These are phyloP conservation scores for Paecilomyces niveus DNA, from an alignment of 2,329 filamentous ascomycete species.

Conservation along the genomic window DNA sequence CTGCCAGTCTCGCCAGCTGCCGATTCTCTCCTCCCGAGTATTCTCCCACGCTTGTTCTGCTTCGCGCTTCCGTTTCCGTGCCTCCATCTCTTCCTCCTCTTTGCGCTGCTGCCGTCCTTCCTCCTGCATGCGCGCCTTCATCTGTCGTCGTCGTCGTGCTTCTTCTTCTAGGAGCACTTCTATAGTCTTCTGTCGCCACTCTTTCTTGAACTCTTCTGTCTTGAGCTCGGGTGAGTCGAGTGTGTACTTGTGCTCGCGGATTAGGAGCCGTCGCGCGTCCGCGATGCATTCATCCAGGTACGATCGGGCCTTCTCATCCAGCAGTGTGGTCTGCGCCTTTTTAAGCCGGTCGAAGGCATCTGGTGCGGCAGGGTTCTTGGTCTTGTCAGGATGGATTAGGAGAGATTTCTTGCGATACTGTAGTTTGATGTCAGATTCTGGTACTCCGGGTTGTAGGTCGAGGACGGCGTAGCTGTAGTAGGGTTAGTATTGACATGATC, in stretches of 20 bases:
- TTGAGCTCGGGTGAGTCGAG: slow-evolving; percentile 76
- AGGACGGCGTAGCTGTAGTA: slow-evolving; percentile 73
- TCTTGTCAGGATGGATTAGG: slow-evolving; percentile 97
- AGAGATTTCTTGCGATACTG: slow-evolving; percentile 97
- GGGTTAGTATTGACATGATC: background rate
- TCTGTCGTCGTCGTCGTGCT: slow-evolving; percentile 2
- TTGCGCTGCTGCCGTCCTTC: slow-evolving; percentile 1
- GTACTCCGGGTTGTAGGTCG: slow-evolving; percentile 88
- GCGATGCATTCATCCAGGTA: slow-evolving; percentile 90
- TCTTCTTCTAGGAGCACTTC: background rate
- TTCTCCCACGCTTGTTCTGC: slow-evolving; percentile 25
- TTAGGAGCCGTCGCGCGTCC: slow-evolving; percentile 88
- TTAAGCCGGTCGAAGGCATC: slow-evolving; percentile 96
- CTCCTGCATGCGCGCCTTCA: background rate
- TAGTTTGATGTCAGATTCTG: slow-evolving; percentile 92
- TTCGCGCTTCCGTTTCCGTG: slow-evolving; percentile 77
- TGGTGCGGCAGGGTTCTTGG: slow-evolving; percentile 78
- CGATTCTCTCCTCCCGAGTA: background rate
- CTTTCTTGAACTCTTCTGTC: slow-evolving; percentile 70
- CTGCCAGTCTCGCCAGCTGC: slow-evolving; percentile 75
- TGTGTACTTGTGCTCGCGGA: slow-evolving; percentile 90
- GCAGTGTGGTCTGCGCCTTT: slow-evolving; percentile 82
- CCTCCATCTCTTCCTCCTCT: background rate
- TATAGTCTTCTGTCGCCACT: slow-evolving; percentile 45
- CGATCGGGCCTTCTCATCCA: slow-evolving; percentile 87